Base-by-base conservation (phyloP, 2,329 filamentous ascomycete genomes). In the Cladophialophora chaetospira region DNA sequence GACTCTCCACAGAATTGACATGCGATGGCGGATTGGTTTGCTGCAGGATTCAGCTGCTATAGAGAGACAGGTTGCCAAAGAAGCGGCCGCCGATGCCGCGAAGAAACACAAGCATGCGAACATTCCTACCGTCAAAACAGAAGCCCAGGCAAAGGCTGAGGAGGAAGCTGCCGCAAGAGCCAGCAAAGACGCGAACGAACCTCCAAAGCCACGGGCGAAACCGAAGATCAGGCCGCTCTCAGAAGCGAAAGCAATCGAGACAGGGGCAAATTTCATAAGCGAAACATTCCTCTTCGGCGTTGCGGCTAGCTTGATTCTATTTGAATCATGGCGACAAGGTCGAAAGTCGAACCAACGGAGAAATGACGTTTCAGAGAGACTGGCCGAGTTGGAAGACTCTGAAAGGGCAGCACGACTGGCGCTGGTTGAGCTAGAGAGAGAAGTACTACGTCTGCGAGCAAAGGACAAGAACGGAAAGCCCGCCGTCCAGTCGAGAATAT, bases 211-310 rank as follows among this genome's bases (percentile, higher is more conserved):
- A 57, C 47, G 53, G 36, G 73, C 70, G 23, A 75, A 75, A 55
- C 81, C 81, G 4, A 79, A 79, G 29, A 87, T 88, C 54, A 75
- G 85, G 42, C 85, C 85, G 5, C 73, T 88, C 9, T 83, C 82
- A 2, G 86, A 88, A 68, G 78, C 82, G 10, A 86, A 87, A 65
- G 85, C 85, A 0, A 88, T 88, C 53, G 85, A 88, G 67, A 80
- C 82, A 33, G 86, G 85, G 3, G 86, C 85, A 3, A 88, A 85
- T 61, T 88, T 88, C 66, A 85, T 86, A 46, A 83, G 83, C 28
- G 85, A 88, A 66, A 73, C 82, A 0, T 88, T 88, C 67, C 77
- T 88, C 35, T 88, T 88, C 64, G 65, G 78, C 3, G 86, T 88
- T 10, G 86, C 82, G 1, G 84, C 82, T 4, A 75, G 80, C 0